Percentiles rank a stretch among this genome's conserved stretches.
phyloP scores from a whole-genome alignment of 2,329 filamentous ascomycete species.

The Colletotrichum tanaceti region DNA sequence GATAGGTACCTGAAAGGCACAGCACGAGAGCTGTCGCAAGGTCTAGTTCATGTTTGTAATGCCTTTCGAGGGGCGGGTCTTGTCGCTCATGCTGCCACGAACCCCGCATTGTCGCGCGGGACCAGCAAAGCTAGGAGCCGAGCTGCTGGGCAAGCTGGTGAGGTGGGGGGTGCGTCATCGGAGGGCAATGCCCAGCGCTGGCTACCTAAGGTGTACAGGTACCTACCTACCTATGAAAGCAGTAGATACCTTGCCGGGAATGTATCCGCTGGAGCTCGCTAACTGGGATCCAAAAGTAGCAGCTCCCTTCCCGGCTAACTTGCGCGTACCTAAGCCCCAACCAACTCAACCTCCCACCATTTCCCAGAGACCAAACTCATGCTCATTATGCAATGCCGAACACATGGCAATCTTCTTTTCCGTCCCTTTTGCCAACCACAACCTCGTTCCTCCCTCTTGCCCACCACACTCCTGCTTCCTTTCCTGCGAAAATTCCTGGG shows the following conservation, averaged over 20 bases:
- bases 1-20: neutral
- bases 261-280: slow-evolving; percentile 2
- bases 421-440: neutral
- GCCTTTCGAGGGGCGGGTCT: slow-evolving; percentile 27
- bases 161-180: slow-evolving; percentile 37
- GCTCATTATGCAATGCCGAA: slow-evolving; percentile 1
- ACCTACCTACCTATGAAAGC: too few relatives aligned
- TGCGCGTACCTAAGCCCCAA: slow-evolving; percentile 3
- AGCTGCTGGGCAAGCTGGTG: slow-evolving; percentile 11
- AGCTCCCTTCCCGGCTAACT: slow-evolving; percentile 25
- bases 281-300: slow-evolving; percentile 4
- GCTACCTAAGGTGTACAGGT: neutral
- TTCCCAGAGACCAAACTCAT: neutral
- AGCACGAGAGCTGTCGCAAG: neutral
- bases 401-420: neutral
- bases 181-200: neutral
- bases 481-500: slow-evolving; percentile 3
- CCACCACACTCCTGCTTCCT: neutral
- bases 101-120: slow-evolving; percentile 40
- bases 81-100: slow-evolving; percentile 34
- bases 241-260: slow-evolving; percentile 1
- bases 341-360: slow-evolving; percentile 16
- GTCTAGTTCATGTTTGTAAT: slow-evolving; percentile 11
- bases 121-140: slow-evolving; percentile 19
- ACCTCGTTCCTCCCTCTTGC: neutral